Percentiles rank a stretch among this genome's conserved stretches.
These are phyloP conservation scores for Lipomyces orientalis DNA, from an alignment of 805 yeast genomes.

Conservation along the genomic window DNA sequence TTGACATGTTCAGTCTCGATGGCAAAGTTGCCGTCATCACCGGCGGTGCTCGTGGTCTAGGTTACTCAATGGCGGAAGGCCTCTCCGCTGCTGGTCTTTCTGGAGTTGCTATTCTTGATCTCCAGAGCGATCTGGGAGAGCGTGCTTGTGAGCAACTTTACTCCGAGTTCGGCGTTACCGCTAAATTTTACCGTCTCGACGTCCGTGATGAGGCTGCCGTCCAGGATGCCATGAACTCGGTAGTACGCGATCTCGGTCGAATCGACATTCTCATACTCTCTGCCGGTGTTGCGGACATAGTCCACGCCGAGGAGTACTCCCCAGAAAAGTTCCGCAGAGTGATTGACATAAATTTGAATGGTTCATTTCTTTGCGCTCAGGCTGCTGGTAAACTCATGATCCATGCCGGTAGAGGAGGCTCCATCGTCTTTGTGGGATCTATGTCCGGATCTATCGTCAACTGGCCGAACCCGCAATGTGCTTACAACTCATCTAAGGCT, in stretches of 20 bases:
- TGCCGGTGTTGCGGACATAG: constrained; percentile 72
- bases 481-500: constrained; percentile 76
- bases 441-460: constrained; percentile 77
- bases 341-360: constrained; percentile 68
- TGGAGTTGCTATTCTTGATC: constrained; percentile 60
- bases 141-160: constrained; percentile 64
- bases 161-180: constrained; percentile 58
- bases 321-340: constrained; percentile 66
- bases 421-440: constrained; percentile 69
- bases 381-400: constrained; percentile 71
- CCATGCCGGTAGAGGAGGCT: constrained; percentile 59
- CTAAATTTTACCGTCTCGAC: constrained; percentile 69
- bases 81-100: constrained; percentile 60
- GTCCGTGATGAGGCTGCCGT: constrained; percentile 60
- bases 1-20: constrained; percentile 58
- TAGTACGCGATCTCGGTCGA: constrained; percentile 60
- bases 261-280: constrained; percentile 65
- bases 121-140: constrained; percentile 64
- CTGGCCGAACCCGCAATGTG: constrained; percentile 74
- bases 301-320: constrained; percentile 72
- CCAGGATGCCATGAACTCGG: constrained; percentile 56
- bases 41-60: constrained; percentile 73
- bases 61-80: constrained; percentile 65
- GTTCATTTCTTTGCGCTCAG: constrained; percentile 69
- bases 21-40: constrained; percentile 69